These are phyloP conservation scores for Populus hybrid DNA, from an alignment of 441 rosid genomes.

Conservation along the genomic window DNA sequence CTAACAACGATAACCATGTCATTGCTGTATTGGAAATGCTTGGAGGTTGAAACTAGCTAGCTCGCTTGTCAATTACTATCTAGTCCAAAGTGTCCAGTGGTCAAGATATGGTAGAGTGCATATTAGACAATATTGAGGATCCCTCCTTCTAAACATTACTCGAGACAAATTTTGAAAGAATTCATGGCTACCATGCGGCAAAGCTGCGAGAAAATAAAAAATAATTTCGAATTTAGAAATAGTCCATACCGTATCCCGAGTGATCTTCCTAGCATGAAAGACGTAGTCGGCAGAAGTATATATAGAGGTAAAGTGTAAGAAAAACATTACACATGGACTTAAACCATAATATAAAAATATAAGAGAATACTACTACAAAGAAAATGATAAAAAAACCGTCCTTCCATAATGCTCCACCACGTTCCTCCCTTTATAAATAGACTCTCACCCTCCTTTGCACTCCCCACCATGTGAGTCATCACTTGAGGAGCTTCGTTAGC, in stretches of 20 bases:
- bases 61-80: neutral
- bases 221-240: neutral
- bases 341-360: neutral
- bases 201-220: neutral
- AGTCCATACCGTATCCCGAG: neutral
- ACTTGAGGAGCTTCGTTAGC: neutral
- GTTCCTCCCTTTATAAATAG: constrained; percentile 34
- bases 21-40: neutral
- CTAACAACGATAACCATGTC: neutral
- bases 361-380: neutral
- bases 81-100: neutral
- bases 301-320: neutral
- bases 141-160: neutral
- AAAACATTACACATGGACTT: neutral
- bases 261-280: neutral
- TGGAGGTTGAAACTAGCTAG: neutral
- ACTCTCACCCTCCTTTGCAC: constrained; percentile 1
- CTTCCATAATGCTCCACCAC: neutral
- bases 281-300: neutral
- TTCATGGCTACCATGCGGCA: neutral
- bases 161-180: neutral
- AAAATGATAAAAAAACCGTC: neutral
- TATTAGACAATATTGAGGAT: neutral
- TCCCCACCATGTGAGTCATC: constrained; percentile 17
- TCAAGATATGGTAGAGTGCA: neutral